These are phyloP conservation scores for Rhizopogon vesiculosus DNA, from an alignment of 768 basidiomycete species.

Conservation along the genomic window DNA sequence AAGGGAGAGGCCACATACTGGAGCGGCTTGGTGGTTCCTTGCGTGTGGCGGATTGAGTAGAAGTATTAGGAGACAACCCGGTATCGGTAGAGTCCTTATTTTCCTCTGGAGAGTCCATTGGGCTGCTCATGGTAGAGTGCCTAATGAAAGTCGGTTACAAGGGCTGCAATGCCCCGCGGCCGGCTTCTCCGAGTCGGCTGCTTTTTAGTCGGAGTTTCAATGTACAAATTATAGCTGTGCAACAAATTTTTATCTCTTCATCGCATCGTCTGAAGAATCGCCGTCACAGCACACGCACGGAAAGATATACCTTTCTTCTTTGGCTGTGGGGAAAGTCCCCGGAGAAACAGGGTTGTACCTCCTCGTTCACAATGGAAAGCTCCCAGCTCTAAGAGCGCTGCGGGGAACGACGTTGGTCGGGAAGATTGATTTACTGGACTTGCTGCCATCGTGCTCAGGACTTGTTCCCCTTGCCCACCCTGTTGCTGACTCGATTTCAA, in stretches of 20 bases:
- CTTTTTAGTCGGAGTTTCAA: constrained; percentile 7
- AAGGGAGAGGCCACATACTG: constrained; percentile 8
- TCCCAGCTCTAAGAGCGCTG: constrained; percentile 69
- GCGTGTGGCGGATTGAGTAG: not conserved
- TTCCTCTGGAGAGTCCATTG: not conserved
- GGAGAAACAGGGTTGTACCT: constrained; percentile 70
- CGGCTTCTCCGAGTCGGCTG: not conserved
- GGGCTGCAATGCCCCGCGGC: not conserved
- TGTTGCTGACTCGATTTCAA: constrained; percentile 39
- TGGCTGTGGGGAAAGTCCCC: constrained; percentile 94
- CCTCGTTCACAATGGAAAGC: constrained; percentile 64
- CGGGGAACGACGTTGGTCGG: constrained; percentile 45
- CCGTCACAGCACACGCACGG: constrained; percentile 80
- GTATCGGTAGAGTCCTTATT: not conserved
- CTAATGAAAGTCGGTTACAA: too few relatives aligned
- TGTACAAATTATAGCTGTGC: constrained; percentile 15
- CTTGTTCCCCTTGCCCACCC: constrained; percentile 49
- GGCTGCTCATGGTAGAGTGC: not conserved
- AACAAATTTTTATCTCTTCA: constrained; percentile 20
- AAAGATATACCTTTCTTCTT: constrained; percentile 40
- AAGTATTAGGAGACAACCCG: not conserved
- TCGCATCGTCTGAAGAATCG: constrained; percentile 75
- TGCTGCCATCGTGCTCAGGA: constrained; percentile 13
- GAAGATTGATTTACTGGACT: constrained; percentile 42
- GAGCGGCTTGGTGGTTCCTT: not conserved